These are phyloP conservation scores for Talaromyces sp. DNA, from an alignment of 2,329 filamentous ascomycete genomes.

Conservation along the genomic window DNA sequence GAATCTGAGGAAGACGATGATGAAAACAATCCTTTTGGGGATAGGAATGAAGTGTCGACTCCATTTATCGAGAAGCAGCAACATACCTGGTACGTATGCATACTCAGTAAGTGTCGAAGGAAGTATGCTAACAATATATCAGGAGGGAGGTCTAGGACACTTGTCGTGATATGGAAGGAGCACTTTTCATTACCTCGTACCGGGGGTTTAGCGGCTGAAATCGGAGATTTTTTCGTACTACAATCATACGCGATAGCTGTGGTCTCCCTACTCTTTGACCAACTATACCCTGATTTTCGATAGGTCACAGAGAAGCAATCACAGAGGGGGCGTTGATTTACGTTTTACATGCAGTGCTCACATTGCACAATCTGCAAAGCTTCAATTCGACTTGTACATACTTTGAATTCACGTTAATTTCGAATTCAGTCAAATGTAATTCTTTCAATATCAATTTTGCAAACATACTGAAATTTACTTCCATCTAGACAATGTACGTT, in stretches of 20 bases:
- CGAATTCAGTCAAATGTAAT: too few relatives aligned
- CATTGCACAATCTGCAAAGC: neutral
- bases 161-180: neutral
- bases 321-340: neutral
- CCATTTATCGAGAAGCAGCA: constrained; percentile 31
- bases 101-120: neutral
- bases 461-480: neutral
- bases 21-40: constrained; percentile 83
- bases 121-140: neutral
- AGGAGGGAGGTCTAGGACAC: constrained; percentile 13
- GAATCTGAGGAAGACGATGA: constrained; percentile 62
- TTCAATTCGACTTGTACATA: constrained; percentile 1
- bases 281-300: constrained; percentile 9
- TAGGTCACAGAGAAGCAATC: neutral
- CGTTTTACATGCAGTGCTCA: neutral
- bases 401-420: neutral
- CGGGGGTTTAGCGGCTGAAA: neutral
- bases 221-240: neutral
- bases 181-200: neutral
- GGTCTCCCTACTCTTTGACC: neutral
- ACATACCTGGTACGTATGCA: constrained; percentile 34
- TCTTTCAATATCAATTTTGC: neutral
- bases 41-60: constrained; percentile 62
- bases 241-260: neutral
- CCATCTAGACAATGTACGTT: neutral